These are phyloP conservation scores for Arthromyces matolae DNA, from an alignment of 768 basidiomycete genomes.

Conservation along the genomic window DNA sequence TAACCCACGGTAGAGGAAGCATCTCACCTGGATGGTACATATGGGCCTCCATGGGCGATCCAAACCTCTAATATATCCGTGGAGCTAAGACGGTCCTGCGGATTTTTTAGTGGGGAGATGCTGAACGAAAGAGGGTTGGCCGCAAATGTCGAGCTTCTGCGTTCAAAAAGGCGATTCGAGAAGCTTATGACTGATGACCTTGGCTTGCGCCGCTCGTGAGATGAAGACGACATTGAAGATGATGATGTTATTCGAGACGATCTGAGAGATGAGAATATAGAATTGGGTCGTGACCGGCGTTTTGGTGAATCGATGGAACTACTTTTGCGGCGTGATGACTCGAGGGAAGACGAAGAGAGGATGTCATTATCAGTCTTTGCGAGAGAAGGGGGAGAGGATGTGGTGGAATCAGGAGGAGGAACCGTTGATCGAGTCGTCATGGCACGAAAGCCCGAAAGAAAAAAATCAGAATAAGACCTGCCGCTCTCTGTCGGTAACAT, in stretches of 20 bases:
- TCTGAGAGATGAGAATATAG: slow-evolving; percentile 24
- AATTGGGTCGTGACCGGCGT: slow-evolving; percentile 24
- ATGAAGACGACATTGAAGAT: slow-evolving; percentile 5
- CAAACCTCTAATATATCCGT: slow-evolving; percentile 26
- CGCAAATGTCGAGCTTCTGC: slow-evolving; percentile 18
- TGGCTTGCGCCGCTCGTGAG: slow-evolving; percentile 16
- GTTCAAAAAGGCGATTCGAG: slow-evolving; percentile 33
- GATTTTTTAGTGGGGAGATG: slow-evolving; percentile 16
- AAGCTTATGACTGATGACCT: slow-evolving; percentile 33
- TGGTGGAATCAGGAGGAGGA: slow-evolving; percentile 1
- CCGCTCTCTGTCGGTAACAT: slow-evolving; percentile 20
- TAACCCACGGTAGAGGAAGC: too few relatives aligned
- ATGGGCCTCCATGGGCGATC: slow-evolving; percentile 32
- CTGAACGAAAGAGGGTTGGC: slow-evolving; percentile 24
- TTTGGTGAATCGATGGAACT: slow-evolving; percentile 17
- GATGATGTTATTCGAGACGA: slow-evolving; percentile 6
- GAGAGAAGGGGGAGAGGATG: too few relatives aligned
- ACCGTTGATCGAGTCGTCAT: slow-evolving; percentile 25
- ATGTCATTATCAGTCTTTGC: background rate
- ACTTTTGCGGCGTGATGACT: slow-evolving; percentile 12
- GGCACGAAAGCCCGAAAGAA: slow-evolving; percentile 42
- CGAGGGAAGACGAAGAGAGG: slow-evolving; percentile 2
- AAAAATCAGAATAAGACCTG: slow-evolving; percentile 44
- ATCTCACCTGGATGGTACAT: slow-evolving; percentile 25
- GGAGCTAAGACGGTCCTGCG: slow-evolving; percentile 11